Base-by-base conservation (phyloP, 345 rosid species). In the Salix koriyanagi region DNA sequence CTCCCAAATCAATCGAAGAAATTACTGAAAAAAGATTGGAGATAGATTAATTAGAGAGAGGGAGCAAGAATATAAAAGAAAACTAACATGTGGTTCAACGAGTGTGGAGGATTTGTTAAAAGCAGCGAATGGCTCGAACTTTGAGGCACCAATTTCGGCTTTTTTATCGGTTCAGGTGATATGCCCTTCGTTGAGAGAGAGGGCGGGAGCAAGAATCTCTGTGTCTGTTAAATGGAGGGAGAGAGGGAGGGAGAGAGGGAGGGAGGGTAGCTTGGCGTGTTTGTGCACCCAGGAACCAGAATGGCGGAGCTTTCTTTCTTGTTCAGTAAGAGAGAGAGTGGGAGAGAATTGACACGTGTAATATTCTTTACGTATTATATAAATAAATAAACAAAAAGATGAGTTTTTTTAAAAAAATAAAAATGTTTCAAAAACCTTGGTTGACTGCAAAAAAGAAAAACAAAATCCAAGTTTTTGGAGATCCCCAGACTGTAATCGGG, bases 71-170 rank as follows among this genome's bases (percentile, higher is more conserved):
- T 62, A 32, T 69, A 42, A 10, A 28, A 73, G 52, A 62, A 44
- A 50, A 74, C 37, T 21, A 67, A 74, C 65, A 61, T 62, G 71
- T 79, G 77, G 77, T 69, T 32, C 69, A 69, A 73, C 74, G 74
- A 65, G 13, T 16, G 69, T 4, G 62, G 30, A 32, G 74, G 74
- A 37, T 32, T 28, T 44, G 42, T 52, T 69, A 15, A 61, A 70
- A 23, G 36, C 18, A 13, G 65, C 58, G 25, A 66, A 58, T 18
- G 26, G 67, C 21, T 58, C 64, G 64, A 58, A 58, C 64, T 58
- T 65, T 52, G 12, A 67, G 76, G 76, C 61, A 44, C 26, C 23
- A 44, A 66, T 34, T 36, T 42, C 70, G 71, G 70, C 4, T 19
- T 13, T 44, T 69, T 25, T 44, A 76, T 67, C 42, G 73, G 67